Evolutionary conservation across 192 early-diverging fungal species (phyloP).

Genomic region (Coemansia umbellata): DNA sequence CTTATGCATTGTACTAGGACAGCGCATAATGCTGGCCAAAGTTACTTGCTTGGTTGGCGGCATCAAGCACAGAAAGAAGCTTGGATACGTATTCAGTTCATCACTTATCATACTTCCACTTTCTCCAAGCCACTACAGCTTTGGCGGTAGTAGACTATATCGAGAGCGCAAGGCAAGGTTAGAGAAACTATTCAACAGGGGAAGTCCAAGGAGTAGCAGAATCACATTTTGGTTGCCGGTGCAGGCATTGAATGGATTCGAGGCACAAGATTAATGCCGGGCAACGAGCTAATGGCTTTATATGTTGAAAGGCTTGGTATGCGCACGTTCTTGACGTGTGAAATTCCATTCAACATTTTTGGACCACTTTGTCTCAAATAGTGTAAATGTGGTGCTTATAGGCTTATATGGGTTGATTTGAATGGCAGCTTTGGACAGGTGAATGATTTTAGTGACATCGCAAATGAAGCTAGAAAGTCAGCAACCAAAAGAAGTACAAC

Average conservation of each 20-base stretch:
- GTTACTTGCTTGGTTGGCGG: slow-evolving; percentile 76
- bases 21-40: slow-evolving; percentile 91
- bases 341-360: slow-evolving; percentile 94
- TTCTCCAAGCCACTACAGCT: slow-evolving; percentile 88
- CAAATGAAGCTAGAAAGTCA: not conserved
- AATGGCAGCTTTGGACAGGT: slow-evolving; percentile 76
- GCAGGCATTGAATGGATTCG: slow-evolving; percentile 94
- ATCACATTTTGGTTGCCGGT: slow-evolving; percentile 80
- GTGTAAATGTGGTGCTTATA: slow-evolving; percentile 57
- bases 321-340: slow-evolving; percentile 73
- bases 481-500: not conserved
- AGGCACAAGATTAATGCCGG: slow-evolving; percentile 87
- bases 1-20: slow-evolving; percentile 80
- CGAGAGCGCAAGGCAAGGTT: slow-evolving; percentile 88
- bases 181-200: slow-evolving; percentile 84
- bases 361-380: slow-evolving; percentile 75
- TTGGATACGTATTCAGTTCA: slow-evolving; percentile 67
- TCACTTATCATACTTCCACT: slow-evolving; percentile 80
- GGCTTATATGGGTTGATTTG: slow-evolving; percentile 86
- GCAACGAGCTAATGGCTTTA: slow-evolving; percentile 80
- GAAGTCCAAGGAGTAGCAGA: slow-evolving; percentile 82
- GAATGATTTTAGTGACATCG: slow-evolving; percentile 11
- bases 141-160: slow-evolving; percentile 88
- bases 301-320: slow-evolving; percentile 81
- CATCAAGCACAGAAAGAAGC: slow-evolving; percentile 76